phyloP scores from a whole-genome alignment of 345 rosid species.

The Eucalyptus fibrosa region DNA sequence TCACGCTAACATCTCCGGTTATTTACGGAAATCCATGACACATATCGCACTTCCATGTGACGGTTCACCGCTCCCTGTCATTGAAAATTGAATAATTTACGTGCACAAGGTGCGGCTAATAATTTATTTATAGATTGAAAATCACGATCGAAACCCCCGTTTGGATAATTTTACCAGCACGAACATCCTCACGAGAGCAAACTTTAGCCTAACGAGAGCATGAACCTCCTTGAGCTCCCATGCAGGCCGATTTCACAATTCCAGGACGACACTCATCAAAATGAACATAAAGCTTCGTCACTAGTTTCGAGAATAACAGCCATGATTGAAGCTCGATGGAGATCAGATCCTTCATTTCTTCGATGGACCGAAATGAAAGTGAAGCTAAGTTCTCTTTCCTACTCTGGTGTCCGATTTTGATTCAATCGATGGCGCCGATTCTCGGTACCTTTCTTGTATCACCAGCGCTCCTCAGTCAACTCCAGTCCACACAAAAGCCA shows the following conservation, averaged over 20 bases:
- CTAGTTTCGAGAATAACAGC: accelerated
- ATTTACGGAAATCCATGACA: accelerated
- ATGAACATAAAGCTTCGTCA: too few species aligned
- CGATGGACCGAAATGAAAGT: not conserved
- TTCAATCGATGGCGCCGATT: not conserved
- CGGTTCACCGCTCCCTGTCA: not conserved
- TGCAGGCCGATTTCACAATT: too few species aligned
- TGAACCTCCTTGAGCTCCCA: too few species aligned
- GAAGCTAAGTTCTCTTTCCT: not conserved
- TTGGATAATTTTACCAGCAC: accelerated
- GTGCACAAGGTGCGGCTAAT: accelerated
- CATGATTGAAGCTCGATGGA: not conserved
- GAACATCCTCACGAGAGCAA: too few species aligned
- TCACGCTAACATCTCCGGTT: not conserved
- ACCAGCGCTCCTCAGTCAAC: not conserved
- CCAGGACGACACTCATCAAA: too few species aligned
- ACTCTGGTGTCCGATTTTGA: accelerated
- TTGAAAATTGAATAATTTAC: not conserved
- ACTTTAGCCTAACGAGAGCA: too few species aligned
- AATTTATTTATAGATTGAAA: not conserved
- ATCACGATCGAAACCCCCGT: accelerated
- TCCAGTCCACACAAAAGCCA: not conserved
- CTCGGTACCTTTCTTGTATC: not conserved
- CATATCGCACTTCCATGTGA: not conserved
- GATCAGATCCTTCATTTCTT: not conserved